These are phyloP conservation scores for Collybia nuda DNA, from an alignment of 768 basidiomycete genomes.

Conservation along the genomic window DNA sequence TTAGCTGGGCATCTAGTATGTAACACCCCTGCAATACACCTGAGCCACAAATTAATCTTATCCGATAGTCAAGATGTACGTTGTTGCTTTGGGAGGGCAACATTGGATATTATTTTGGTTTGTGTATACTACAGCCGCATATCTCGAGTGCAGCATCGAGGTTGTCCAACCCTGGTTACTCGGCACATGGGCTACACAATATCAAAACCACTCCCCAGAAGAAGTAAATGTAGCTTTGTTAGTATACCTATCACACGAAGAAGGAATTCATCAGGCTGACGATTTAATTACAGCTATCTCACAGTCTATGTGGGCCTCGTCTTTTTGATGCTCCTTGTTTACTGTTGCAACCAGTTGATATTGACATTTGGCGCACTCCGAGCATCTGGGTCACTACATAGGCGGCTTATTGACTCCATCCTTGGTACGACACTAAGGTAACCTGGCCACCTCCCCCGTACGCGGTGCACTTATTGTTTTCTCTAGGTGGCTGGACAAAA, in stretches of 20 bases:
- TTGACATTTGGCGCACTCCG: conserved; percentile 46
- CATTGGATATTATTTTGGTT: conserved; percentile 33
- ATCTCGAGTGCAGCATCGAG: conserved; percentile 17
- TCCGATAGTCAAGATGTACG: conserved; percentile 30
- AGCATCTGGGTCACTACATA: conserved; percentile 55
- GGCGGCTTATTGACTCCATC: conserved; percentile 46
- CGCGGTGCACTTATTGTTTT: conserved; percentile 5
- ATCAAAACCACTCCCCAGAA: conserved; percentile 27
- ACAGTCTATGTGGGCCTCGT: conserved; percentile 25
- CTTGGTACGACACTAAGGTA: conserved; percentile 61
- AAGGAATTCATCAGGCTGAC: not conserved
- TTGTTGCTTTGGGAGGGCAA: conserved; percentile 34
- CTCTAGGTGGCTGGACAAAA: conserved; percentile 47
- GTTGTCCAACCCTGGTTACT: conserved; percentile 40
- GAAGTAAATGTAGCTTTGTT: conserved; percentile 31
- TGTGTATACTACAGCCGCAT: conserved; percentile 17
- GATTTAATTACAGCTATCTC: conserved; percentile 42
- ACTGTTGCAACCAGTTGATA: conserved; percentile 29
- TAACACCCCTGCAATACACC: not conserved
- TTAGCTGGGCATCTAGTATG: conserved; percentile 47
- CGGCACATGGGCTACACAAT: conserved; percentile 42
- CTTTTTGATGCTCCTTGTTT: conserved; percentile 28
- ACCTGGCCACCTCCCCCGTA: not conserved
- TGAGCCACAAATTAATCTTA: conserved; percentile 22
- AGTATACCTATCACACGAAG: conserved; percentile 16